phyloP scores from a whole-genome alignment of 2,329 filamentous ascomycete genomes.

The Microcyclosporella mali region DNA sequence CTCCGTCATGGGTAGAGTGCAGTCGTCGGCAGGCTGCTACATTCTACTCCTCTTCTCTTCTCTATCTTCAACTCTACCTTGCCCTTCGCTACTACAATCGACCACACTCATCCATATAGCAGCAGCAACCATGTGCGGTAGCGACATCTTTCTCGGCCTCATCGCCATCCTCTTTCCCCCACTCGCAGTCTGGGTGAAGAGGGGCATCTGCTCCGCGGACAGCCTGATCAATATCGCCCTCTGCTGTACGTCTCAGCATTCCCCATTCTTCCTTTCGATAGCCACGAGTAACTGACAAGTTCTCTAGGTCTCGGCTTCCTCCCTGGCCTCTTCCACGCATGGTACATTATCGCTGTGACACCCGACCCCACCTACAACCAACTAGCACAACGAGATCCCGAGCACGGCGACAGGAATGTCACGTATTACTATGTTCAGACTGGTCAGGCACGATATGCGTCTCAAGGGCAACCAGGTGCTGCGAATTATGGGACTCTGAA shows the following conservation, averaged over 20 bases:
- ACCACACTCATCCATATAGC: neutral
- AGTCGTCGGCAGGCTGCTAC: constrained; percentile 4
- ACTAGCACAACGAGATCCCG: constrained; percentile 58
- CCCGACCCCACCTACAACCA: constrained; percentile 64
- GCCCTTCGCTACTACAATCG: neutral
- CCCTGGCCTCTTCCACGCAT: constrained; percentile 86
- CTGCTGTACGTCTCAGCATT: constrained; percentile 42
- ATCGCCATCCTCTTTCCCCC: constrained; percentile 56
- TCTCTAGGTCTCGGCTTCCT: constrained; percentile 47
- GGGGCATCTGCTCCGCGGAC: constrained; percentile 86
- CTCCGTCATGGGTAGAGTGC: constrained; percentile 1
- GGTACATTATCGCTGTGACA: constrained; percentile 94
- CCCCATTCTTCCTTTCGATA: neutral
- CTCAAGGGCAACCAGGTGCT: too few species aligned
- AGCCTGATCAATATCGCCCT: constrained; percentile 93
- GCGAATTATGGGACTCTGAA: constrained; percentile 39
- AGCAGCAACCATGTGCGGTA: constrained; percentile 46
- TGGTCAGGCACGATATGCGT: constrained; percentile 25
- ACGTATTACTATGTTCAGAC: constrained; percentile 65
- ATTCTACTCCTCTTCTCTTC: neutral
- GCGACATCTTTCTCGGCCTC: constrained; percentile 55
- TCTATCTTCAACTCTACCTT: neutral
- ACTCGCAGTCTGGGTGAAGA: constrained; percentile 83
- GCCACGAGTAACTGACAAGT: constrained; percentile 1
- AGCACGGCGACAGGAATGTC: constrained; percentile 52